Conservation (phyloP, 148 eudicot genomes). For the Rhododendron williamsianum region DNA sequence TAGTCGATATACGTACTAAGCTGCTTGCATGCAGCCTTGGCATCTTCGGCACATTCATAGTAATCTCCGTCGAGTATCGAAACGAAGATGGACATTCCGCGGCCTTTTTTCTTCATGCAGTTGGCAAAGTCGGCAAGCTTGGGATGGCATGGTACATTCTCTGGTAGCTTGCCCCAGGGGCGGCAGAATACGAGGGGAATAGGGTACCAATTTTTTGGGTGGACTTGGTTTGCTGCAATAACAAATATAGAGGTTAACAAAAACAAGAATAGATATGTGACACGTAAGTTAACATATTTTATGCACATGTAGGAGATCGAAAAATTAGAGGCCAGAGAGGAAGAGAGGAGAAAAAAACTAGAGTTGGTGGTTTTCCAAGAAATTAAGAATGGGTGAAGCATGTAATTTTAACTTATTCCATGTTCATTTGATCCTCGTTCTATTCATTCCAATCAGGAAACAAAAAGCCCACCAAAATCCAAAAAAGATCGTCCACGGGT, state of each 20-base stretch:
- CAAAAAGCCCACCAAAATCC: background rate
- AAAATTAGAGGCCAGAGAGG: background rate
- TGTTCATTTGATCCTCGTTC: background rate
- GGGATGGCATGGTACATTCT: constrained; percentile 99
- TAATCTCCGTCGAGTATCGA: constrained; percentile 91
- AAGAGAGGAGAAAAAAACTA: background rate
- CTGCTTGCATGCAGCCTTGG: constrained; percentile 72
- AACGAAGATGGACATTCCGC: constrained; percentile 95
- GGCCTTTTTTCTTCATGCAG: constrained; percentile 98
- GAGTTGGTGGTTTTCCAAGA: background rate
- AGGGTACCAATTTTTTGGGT: constrained; percentile 98
- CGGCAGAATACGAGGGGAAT: constrained; percentile 96
- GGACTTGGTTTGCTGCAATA: constrained; percentile 86
- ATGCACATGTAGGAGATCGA: background rate
- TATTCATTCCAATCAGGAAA: background rate
- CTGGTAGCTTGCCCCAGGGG: constrained; percentile 99
- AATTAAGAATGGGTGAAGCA: background rate
- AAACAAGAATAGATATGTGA: background rate
- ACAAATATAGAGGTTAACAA: background rate
- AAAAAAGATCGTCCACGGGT: background rate
- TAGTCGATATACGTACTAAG: constrained; percentile 83
- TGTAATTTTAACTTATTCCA: background rate
- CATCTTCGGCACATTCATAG: constrained; percentile 89
- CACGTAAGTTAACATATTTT: background rate
- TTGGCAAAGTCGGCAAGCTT: constrained; percentile 98